Evolutionary conservation across 2,329 filamentous ascomycete species (phyloP), one percentile per base, ranked within the genome.

Genomic region (Fusarium acutatum): DNA sequence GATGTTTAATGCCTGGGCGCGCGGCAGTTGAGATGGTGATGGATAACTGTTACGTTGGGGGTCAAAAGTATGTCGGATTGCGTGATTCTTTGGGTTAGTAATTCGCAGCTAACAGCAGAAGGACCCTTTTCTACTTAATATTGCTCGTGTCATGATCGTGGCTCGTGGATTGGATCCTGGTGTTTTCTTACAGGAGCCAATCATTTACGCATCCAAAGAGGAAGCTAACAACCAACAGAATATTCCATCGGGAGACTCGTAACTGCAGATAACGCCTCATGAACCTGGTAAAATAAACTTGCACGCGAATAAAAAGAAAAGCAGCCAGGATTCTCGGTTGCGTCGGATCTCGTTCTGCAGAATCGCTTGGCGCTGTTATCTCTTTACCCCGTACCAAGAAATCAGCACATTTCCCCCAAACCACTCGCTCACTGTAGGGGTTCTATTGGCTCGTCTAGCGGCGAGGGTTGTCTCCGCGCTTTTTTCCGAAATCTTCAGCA

Each of bases 221-320:
- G 32, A 40, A 43, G 40, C 18, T n/a, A 26, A 37, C 26, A 15
- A 14, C 28, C 44, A 67, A 30, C 32, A 14, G 43, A 46, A 26
- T 38, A 37, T 38, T 54, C 38, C 56, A 52, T 67, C 44, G 22
- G 52, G 62, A 28, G 18, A 67, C 46, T 56, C 64, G 64, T 63
- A 69, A 56, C 47, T 64, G 66, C 66, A 40, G 41, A 49, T 35
- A 69, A 69, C 47, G 43, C 66, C 64, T 50, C 57, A 50, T 40
- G 24, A 38, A 52, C 35, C 34, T 50, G 22, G n/a, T 52, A 24
- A 6, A 4, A 3, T 12, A 22, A 20, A 12, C 7, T 15, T 20
- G 28, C 17, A 34, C 12, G 50, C 20, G 20, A 12, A 46, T 15
- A 46, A 46, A 38, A 17, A 17, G 5, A 37, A 28, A 26, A 22